Base-by-base conservation (phyloP, 2,329 filamentous ascomycete species). In the Fusarium poae region DNA sequence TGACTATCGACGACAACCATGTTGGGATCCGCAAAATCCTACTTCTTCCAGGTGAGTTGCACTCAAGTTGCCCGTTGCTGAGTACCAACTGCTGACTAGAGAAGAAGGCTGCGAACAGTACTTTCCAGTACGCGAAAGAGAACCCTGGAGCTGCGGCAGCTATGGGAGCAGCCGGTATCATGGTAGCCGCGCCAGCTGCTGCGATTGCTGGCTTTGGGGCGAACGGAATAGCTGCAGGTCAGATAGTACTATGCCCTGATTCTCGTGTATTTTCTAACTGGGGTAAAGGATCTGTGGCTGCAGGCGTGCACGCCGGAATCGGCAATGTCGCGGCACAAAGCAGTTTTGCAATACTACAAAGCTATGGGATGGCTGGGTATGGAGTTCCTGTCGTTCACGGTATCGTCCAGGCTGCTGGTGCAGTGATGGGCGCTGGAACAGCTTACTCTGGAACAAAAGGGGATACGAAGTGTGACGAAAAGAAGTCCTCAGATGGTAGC, bases 321-420 rank as follows among this genome's bases (percentile, higher is more conserved):
- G 77, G 77, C 3, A 76, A 71, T 20, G 71, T 78, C 8, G 68
- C 32, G 1, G 71, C 70, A 0, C 55, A 61, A 0, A 64, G 72
- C 10, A 0, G 67, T 1, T 78, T 80, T 32, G 74, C 78, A 1
- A 72, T 57, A 6, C 62, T 78, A 0, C 74, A 78, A 67, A 79
- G 76, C 43, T 77, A 77, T 0, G 78, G 54, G 0, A 65, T 65
- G 5, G 76, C 72, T 0, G 79, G 79, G 1, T 74, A 70, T 15
- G 75, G 75, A 2, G 57, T 68, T 2, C 60, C 68, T 0, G 58
- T 52, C 0, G 70, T 76, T 3, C 32, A 72, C 2, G 62, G 63
- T 2, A 60, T 49, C 1, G 54, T 75, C 13, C 71, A 74, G 16
- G 64, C 27, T 15, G 29, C 29, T 11, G 57, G 45, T 1, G 39